A percentile compares a stretch with the other conserved stretches of the same genome.
Conservation (phyloP, 2,329 filamentous ascomycete genomes). For the Fusarium continuum region DNA sequence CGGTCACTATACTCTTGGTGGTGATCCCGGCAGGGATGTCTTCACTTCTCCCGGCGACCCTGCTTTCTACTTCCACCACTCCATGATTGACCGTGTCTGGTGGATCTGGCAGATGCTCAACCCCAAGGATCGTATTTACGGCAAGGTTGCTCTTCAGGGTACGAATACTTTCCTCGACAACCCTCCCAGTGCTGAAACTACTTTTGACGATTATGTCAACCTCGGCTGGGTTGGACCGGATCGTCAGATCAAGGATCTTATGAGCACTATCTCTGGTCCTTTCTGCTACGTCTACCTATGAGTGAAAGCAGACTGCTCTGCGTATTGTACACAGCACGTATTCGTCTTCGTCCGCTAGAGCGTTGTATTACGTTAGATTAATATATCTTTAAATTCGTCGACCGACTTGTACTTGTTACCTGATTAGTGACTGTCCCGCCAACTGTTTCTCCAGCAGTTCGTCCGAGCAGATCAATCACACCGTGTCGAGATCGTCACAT, state of each 20-base stretch:
- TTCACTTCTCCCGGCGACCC: conserved; percentile 52
- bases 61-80: conserved; percentile 49
- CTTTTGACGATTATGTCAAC: conserved; percentile 43
- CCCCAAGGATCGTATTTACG: conserved; percentile 36
- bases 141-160: conserved; percentile 34
- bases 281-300: conserved; percentile 50
- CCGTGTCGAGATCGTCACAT: neutral
- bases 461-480: neutral
- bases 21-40: conserved; percentile 54
- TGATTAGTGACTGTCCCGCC: neutral
- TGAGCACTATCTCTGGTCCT: conserved; percentile 47
- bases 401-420: neutral
- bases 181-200: conserved; percentile 37
- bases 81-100: conserved; percentile 44
- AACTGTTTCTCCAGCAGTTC: neutral
- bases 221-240: conserved; percentile 39
- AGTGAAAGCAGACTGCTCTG: neutral
- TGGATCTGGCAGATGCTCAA: conserved; percentile 46
- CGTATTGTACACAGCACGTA: neutral
- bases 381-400: neutral
- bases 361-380: neutral
- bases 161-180: conserved; percentile 42
- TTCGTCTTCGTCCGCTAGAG: conserved; percentile 1
- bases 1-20: conserved; percentile 53
- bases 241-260: conserved; percentile 45